Base-by-base conservation (phyloP, 768 basidiomycete genomes). In the Rickenella mellea region DNA sequence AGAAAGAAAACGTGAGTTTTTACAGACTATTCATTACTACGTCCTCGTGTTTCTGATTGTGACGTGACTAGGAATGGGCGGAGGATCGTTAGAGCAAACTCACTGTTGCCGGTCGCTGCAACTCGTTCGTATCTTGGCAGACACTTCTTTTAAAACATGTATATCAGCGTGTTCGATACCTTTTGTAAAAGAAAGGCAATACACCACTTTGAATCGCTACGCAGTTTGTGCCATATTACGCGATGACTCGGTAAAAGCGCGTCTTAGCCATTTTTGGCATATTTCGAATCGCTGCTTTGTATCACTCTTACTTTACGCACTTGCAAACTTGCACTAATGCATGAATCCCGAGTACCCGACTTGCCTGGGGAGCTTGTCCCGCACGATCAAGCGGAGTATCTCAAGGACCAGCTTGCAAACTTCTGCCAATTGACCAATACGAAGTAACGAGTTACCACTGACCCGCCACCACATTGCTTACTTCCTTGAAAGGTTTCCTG, bases 1-100 rank as follows among this genome's bases (percentile, higher is more conserved):
- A 91, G 80, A 96, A 96, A 67, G 96, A 99, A 72, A 98, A 98
- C 63, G 92, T 88, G 58, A 71, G 84, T 70, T 8, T 14, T 25
- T 5, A n/a, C 31, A n/a, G n/a, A n/a, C 12, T 46, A 11, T 40
- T 10, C 22, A 36, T 44, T 37, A 10, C 42, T 41, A 30, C 35
- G 1, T 29, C 20, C 15, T 35, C n/a, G 28, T 9, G 26, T 28
- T 40, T 40, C 15, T 33, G 6, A 15, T 27, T 17, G 30, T 27
- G 29, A 39, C 17, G 25, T 26, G 45, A 42, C 41, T 51, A 88
- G 86, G 87, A 90, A 85, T 90, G 87, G 87, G 87, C 87, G 49
- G 87, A 90, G 70, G 87, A 90, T 57, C 80, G 86, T 69, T 90
- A 74, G 77, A 28, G 17, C n/a, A n/a, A n/a, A n/a, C n/a, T n/a